Conservation (phyloP, 192 early-diverging fungal species). For the Allomyces macrogynus region DNA sequence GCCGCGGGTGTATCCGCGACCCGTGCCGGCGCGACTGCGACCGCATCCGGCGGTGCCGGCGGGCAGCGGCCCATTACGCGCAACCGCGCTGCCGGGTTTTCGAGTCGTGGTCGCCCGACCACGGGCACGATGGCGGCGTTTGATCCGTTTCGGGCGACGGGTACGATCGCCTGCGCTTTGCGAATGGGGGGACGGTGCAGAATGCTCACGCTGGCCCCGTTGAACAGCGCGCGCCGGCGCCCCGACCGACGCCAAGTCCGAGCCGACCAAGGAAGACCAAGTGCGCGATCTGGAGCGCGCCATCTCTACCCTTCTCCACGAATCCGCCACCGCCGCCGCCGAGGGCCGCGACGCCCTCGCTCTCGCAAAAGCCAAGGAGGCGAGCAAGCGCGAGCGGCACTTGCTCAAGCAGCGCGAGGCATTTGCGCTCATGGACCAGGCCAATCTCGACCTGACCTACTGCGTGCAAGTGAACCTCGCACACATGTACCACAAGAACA, state of each 20-base stretch:
- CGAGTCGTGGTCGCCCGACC: conserved; percentile 21
- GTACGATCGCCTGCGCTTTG: conserved; percentile 4
- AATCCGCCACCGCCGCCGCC: conserved; percentile 18
- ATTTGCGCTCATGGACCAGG: conserved; percentile 22
- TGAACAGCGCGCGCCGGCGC: too few relatives aligned
- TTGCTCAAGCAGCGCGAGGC: conserved; percentile 31
- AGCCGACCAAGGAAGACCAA: conserved; percentile 29
- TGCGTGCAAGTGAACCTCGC: conserved; percentile 38
- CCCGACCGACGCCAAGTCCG: conserved; percentile 1
- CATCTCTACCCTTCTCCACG: conserved; percentile 24
- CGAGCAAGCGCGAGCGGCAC: conserved; percentile 28
- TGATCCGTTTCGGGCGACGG: conserved; percentile 36
- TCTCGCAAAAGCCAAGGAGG: conserved; percentile 38
- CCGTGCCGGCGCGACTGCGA: too few relatives aligned
- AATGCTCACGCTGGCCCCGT: too few relatives aligned
- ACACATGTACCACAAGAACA: conserved; percentile 29
- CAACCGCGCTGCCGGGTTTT: conserved; percentile 32
- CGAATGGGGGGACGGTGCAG: too few relatives aligned
- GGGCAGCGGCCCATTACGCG: conserved; percentile 27
- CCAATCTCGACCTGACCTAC: conserved; percentile 38
- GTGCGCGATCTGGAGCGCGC: conserved; percentile 27
- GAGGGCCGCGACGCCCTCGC: conserved; percentile 23
- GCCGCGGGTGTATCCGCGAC: too few relatives aligned
- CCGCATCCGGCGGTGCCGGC: too few relatives aligned
- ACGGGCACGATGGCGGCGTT: conserved; percentile 16